Evolutionary conservation across 2,329 filamentous ascomycete species (phyloP), one percentile per base, ranked within the genome.

Genomic region (Microcyclospora pomicola): DNA sequence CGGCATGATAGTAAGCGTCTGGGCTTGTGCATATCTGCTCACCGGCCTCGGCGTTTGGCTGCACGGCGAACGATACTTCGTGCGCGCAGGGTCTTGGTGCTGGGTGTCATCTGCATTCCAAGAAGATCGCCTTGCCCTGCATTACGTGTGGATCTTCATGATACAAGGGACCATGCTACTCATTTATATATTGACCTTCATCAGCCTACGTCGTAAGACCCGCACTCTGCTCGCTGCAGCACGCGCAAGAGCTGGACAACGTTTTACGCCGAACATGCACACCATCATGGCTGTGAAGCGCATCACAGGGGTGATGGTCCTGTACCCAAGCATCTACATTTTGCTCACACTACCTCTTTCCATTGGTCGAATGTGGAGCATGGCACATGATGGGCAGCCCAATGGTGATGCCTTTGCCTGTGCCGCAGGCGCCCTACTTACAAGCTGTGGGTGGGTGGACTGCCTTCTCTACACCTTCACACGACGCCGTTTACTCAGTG

Each of bases 321-420:
- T 80, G 6, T 83, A 83, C 42, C 79, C 79, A 0, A 51, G 78
- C 46, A 76, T 82, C 44, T 82, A 82, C 53, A 67, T 80, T 6
- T 48, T 79, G n/a, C 79, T 78, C 51, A 82, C 78, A 0, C 65
- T 77, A 0, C 79, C 79, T 0, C 63, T 83, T 1, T 76, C 77
- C 4, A 65, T 72, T 0, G 75, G 76, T 11, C 71, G 78, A 42
- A 75, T 82, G 50, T 69, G 70, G 12, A 68, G 68, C 14, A 78
- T 82, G 70, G 67, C 71, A 0, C 70, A 72, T 1, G 58, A 62
- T 9, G 47, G 47, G 33, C 35, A 32, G 9, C 35, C 40, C 2
- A 39, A 47, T 2, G 60, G 62, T 12, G 61, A 61, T 14, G 50
- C 58, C 2, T 60, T 62, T 12, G 65, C 72, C 37, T 70, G 66